Evolutionary conservation across 2,329 filamentous ascomycete species (phyloP).

Genomic region (Metarhizium guizhouense): DNA sequence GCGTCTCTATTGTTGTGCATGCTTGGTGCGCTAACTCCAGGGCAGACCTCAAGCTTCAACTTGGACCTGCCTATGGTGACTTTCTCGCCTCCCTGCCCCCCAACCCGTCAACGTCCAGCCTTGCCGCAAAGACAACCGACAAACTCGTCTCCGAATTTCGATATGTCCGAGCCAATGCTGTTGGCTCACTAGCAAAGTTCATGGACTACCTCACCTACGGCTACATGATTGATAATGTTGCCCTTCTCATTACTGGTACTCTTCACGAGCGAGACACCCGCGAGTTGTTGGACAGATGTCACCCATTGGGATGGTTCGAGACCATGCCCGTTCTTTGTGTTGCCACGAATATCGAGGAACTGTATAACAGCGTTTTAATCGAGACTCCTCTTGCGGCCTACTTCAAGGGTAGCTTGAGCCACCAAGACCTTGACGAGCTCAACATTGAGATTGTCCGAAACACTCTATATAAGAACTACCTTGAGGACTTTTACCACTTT

Average conservation of each 20-base stretch:
- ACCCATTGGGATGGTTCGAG: constrained; percentile 97
- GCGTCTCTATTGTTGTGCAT: too few species aligned
- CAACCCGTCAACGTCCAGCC: constrained; percentile 90
- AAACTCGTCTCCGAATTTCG: constrained; percentile 97
- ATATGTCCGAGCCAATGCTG: constrained; percentile 89
- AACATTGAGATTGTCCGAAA: constrained; percentile 99
- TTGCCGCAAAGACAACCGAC: constrained; percentile 92
- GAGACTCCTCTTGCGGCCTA: constrained; percentile 93
- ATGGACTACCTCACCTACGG: constrained; percentile 98
- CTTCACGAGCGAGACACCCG: constrained; percentile 95
- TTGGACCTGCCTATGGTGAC: constrained; percentile 93
- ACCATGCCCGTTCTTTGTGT: constrained; percentile 97
- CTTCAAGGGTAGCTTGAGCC: constrained; percentile 93
- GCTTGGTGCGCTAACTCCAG: neutral
- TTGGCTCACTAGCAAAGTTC: constrained; percentile 84
- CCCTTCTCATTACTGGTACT: constrained; percentile 93
- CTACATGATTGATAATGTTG: constrained; percentile 99
- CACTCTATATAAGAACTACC: constrained; percentile 98
- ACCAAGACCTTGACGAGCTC: constrained; percentile 94
- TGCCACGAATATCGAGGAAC: constrained; percentile 94
- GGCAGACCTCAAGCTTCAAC: constrained; percentile 92
- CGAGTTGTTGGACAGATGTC: constrained; percentile 89
- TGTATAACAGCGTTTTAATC: constrained; percentile 96
- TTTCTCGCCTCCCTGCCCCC: constrained; percentile 89
- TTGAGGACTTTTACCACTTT: constrained; percentile 95